Evolutionary conservation across 2,329 filamentous ascomycete species (phyloP).

Genomic region (Cladorrhinum sp.): DNA sequence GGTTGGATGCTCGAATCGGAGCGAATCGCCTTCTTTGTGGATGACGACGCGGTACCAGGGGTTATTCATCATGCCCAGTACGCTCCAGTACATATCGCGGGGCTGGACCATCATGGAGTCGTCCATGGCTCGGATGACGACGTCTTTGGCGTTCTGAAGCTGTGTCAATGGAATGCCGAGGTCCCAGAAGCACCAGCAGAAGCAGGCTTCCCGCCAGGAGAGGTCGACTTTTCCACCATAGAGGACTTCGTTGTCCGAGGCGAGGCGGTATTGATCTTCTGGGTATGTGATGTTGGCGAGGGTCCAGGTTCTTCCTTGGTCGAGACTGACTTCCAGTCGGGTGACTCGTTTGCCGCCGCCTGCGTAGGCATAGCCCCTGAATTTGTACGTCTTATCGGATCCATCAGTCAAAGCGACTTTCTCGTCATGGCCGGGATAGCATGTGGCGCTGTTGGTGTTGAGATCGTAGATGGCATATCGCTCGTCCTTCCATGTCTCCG

Average conservation of each 20-base stretch:
- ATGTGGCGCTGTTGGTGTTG: conserved; percentile 80
- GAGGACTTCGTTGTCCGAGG: conserved; percentile 57
- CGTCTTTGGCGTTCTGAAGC: conserved; percentile 62
- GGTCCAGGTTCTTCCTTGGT: conserved; percentile 77
- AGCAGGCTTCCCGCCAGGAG: conserved; percentile 74
- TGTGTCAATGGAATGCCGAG: conserved; percentile 63
- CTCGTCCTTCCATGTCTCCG: conserved; percentile 82
- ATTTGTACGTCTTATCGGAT: conserved; percentile 54
- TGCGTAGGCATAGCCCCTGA: conserved; percentile 81
- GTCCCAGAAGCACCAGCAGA: conserved; percentile 94
- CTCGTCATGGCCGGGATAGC: conserved; percentile 77
- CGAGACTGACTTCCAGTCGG: conserved; percentile 76
- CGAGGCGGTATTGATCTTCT: conserved; percentile 75
- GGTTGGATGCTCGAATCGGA: conserved; percentile 86
- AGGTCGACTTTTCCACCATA: conserved; percentile 78
- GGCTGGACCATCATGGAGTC: conserved; percentile 84
- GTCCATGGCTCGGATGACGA: conserved; percentile 85
- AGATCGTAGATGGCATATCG: conserved; percentile 91
- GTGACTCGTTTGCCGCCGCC: conserved; percentile 83
- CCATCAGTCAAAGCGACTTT: conserved; percentile 47
- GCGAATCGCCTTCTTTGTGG: conserved; percentile 57
- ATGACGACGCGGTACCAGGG: conserved; percentile 86
- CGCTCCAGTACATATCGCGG: conserved; percentile 93
- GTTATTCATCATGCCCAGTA: conserved; percentile 97
- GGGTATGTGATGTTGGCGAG: conserved; percentile 76